Conservation (phyloP, 257 asterid genomes). For the Solanum dulcamara region DNA sequence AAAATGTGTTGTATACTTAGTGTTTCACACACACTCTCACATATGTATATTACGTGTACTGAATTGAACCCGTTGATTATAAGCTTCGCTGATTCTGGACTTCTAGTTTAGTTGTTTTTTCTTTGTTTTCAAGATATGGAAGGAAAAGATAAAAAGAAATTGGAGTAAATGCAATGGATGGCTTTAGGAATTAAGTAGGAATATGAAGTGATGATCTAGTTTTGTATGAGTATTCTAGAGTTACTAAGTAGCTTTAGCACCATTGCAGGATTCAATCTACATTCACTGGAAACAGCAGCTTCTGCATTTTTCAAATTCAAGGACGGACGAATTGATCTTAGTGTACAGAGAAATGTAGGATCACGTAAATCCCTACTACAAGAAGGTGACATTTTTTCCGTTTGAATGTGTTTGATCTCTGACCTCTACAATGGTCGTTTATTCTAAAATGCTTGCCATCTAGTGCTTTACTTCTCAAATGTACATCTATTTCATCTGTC, state of each 20-base stretch:
- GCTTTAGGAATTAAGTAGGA: neutral
- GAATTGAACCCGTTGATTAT: neutral
- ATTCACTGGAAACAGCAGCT: slow-evolving; percentile 22
- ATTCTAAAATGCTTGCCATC: neutral
- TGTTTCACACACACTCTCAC: neutral
- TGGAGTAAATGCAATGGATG: neutral
- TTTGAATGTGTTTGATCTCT: neutral
- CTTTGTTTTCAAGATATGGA: neutral
- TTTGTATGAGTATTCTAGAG: neutral
- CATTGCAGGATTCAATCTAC: slow-evolving; percentile 39
- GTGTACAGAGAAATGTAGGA: neutral
- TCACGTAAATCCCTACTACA: slow-evolving; percentile 6
- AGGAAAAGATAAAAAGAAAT: neutral
- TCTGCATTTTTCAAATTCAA: slow-evolving; percentile 24
- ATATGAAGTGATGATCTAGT: neutral
- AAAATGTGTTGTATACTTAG: neutral
- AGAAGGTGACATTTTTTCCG: slow-evolving; percentile 15
- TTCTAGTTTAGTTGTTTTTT: neutral
- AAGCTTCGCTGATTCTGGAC: neutral
- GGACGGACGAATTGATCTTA: slow-evolving; percentile 5
- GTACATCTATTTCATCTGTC: no score
- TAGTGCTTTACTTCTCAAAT: neutral
- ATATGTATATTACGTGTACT: neutral
- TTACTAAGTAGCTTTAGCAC: neutral
- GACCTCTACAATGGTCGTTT: neutral